Evolutionary conservation across 495 filamentous ascomycete species (phyloP).

Genomic region (Penicillium cosmopolitanum): DNA sequence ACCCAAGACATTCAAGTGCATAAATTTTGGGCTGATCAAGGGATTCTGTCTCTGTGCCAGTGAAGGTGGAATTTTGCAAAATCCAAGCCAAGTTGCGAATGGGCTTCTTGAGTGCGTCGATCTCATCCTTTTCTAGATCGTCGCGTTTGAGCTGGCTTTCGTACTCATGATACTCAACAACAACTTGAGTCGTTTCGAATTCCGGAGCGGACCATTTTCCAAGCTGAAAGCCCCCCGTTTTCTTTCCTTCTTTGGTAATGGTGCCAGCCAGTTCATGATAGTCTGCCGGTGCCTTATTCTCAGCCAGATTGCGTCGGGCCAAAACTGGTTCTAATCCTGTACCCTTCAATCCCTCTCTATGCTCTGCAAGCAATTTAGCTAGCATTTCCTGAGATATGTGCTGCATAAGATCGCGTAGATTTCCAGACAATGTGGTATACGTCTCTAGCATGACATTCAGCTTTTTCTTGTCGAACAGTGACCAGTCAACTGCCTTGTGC

Average conservation of each 20-base stretch:
- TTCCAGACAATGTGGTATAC: slow-evolving; percentile 24
- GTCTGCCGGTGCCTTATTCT: slow-evolving; percentile 19
- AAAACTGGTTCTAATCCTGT: slow-evolving; percentile 25
- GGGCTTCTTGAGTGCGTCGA: slow-evolving; percentile 20
- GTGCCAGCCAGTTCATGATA: slow-evolving; percentile 22
- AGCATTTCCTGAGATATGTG: slow-evolving; percentile 26
- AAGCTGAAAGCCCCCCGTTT: slow-evolving; percentile 17
- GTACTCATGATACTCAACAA: slow-evolving; percentile 28
- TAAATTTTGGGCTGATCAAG: slow-evolving; percentile 27
- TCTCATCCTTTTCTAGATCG: slow-evolving; percentile 22
- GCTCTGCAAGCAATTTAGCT: slow-evolving; percentile 8
- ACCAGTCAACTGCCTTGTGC: slow-evolving; percentile 28
- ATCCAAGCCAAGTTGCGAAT: slow-evolving; percentile 26
- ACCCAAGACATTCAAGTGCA: slow-evolving; percentile 24
- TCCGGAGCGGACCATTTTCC: slow-evolving; percentile 13
- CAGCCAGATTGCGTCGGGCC: slow-evolving; percentile 18
- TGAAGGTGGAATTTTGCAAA: slow-evolving; percentile 25
- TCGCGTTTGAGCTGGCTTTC: slow-evolving; percentile 19
- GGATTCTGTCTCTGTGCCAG: slow-evolving; percentile 4
- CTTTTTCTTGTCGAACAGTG: slow-evolving; percentile 31
- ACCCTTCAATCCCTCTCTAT: slow-evolving; percentile 15
- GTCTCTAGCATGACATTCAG: slow-evolving; percentile 19
- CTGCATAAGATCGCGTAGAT: slow-evolving; percentile 24
- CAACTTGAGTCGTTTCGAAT: slow-evolving; percentile 10
- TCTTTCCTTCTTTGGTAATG: slow-evolving; percentile 17